These are phyloP conservation scores for Thalassiosira livingstoniorum DNA, from an alignment of 352 stramenopile species.

Conservation along the genomic window DNA sequence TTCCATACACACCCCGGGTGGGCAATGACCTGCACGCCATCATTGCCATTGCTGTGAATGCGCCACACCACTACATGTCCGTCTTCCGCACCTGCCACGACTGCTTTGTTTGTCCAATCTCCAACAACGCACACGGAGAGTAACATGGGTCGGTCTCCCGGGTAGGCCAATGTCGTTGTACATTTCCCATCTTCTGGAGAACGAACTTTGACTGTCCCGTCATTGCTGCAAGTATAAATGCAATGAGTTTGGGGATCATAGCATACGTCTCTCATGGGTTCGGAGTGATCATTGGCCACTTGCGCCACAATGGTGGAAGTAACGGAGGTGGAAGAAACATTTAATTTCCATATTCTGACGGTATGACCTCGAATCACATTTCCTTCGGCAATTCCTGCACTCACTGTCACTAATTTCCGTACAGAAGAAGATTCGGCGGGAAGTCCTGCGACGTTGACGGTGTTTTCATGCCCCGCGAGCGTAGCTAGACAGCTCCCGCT, in stretches of 20 bases:
- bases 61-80: conserved; percentile 76
- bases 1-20: conserved; percentile 82
- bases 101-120: conserved; percentile 22
- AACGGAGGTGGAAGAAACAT: neutral
- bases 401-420: conserved; percentile 70
- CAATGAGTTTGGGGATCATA: conserved; percentile 42
- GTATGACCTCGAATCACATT: conserved; percentile 72
- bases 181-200: conserved; percentile 56
- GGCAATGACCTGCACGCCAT: conserved; percentile 67
- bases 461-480: conserved; percentile 81
- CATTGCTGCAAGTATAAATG: conserved; percentile 80
- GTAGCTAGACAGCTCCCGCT: conserved; percentile 55
- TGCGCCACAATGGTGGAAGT: conserved; percentile 47
- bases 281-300: conserved; percentile 77
- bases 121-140: conserved; percentile 52
- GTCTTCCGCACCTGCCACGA: conserved; percentile 72
- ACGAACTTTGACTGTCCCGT: conserved; percentile 80
- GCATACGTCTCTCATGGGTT: conserved; percentile 77
- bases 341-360: conserved; percentile 74
- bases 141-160: conserved; percentile 78
- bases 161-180: conserved; percentile 67
- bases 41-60: neutral
- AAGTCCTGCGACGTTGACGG: conserved; percentile 70
- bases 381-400: conserved; percentile 72
- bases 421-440: conserved; percentile 7